Base-by-base conservation (phyloP, 306 rosid species). In the Phaseolus lunatus region DNA sequence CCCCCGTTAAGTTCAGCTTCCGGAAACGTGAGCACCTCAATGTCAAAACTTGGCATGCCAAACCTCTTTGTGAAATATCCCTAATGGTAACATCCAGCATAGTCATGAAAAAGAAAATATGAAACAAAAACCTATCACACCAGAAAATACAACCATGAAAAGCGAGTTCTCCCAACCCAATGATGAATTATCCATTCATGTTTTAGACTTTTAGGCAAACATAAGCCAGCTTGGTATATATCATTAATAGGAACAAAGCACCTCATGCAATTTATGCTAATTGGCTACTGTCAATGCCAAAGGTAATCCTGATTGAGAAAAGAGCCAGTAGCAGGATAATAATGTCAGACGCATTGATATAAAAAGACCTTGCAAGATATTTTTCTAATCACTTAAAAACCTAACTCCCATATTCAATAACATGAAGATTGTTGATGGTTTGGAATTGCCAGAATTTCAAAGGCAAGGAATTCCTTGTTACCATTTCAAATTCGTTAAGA, bases 1-100 rank as follows among this genome's bases (percentile, higher is more conserved):
- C 79, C 76, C 97, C 97, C 65, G 52, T 45, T 89, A 92, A 73
- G 72, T 89, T 87, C 85, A 92, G 89, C 86, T 89, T 90, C 82
- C 89, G 87, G 79, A 92, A 80, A 82, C 78, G 91, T 0, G 89
- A 89, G 83, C 88, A 89, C 84, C 83, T 84, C 82, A 86, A 71
- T 58, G 70, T 82, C 79, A 92, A 83, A 71, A 85, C 81, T 87
- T 90, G 91, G 88, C 96, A 92, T 76, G 94, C 62, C 87, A 92
- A 86, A 76, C 97, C 97, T 75, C 86, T 83, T 50, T 76, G 86
- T 29, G 89, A 90, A 72, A 92, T 84, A 82, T 90, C 88, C 91
- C 97, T 92, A 59, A 22, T 54, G 71, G 70, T 66, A 24, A 84
- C 79, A 73, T 56, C 73, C 61, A 65, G 79, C 49, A 86, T 67